Conservation (phyloP, 352 stramenopile species). For the Pythium oligandrum region DNA sequence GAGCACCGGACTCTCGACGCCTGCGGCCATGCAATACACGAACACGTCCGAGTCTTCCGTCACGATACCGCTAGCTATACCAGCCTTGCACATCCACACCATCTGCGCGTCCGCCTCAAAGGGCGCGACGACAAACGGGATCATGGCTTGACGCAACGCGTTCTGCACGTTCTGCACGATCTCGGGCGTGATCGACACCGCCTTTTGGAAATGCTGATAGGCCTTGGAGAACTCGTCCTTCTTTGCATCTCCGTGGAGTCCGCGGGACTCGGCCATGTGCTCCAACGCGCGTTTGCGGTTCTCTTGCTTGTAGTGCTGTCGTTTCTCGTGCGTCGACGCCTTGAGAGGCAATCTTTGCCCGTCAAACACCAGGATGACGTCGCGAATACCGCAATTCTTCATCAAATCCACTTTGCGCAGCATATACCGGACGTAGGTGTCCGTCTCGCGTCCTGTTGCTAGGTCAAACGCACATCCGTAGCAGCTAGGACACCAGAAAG, state of each 20-base stretch:
- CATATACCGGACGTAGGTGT: slow-evolving; percentile 71
- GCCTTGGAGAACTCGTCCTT: slow-evolving; percentile 54
- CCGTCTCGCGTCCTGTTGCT: slow-evolving; percentile 50
- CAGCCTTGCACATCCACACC: slow-evolving; percentile 75
- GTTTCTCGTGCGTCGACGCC: slow-evolving; percentile 64
- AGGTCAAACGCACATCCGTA: slow-evolving; percentile 78
- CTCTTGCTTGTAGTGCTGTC: slow-evolving; percentile 47
- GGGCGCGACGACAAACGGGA: slow-evolving; percentile 65
- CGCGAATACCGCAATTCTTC: slow-evolving; percentile 37
- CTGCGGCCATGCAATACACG: slow-evolving; percentile 61
- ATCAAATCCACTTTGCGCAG: slow-evolving; percentile 70
- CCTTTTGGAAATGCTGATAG: slow-evolving; percentile 53
- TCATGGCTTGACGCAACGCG: slow-evolving; percentile 32
- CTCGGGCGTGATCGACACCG: slow-evolving; percentile 58
- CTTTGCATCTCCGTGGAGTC: slow-evolving; percentile 36
- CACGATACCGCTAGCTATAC: slow-evolving; percentile 55
- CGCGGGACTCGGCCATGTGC: slow-evolving; percentile 41
- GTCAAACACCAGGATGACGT: slow-evolving; percentile 72
- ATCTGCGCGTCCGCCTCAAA: slow-evolving; percentile 79
- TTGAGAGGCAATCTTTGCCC: slow-evolving; percentile 70
- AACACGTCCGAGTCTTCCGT: slow-evolving; percentile 80
- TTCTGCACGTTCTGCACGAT: slow-evolving; percentile 58
- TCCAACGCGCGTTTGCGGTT: slow-evolving; percentile 49
- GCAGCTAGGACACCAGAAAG: slow-evolving; percentile 27
- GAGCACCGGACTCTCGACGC: slow-evolving; percentile 46